A percentile compares a stretch with the other conserved stretches of the same genome.
phyloP scores from a whole-genome alignment of 2,329 filamentous ascomycete genomes.

The Sporothrix curviconia region DNA sequence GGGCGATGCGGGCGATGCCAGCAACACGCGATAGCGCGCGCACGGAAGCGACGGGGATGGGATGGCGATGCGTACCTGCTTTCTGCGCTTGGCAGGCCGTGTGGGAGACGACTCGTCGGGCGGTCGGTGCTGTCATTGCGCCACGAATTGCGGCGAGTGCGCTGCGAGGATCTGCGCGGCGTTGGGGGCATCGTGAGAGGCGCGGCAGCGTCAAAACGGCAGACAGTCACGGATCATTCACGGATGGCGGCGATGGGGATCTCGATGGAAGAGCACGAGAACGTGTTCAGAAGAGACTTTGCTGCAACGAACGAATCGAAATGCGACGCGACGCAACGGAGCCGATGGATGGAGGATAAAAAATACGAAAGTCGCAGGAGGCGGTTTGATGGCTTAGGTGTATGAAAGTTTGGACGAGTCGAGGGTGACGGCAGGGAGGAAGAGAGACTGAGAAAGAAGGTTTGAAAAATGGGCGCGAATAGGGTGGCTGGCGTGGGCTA shows the following conservation, averaged over 20 bases:
- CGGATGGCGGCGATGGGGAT: neutral
- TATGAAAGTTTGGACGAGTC: too few species aligned
- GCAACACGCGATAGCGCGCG: neutral
- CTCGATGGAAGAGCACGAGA: neutral
- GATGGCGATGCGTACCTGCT: constrained; percentile 41
- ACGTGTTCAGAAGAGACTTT: neutral
- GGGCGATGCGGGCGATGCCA: too few species aligned
- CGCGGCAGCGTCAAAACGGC: constrained; percentile 4
- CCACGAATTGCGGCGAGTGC: constrained; percentile 26
- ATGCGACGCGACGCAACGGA: constrained; percentile 11
- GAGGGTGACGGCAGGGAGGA: constrained; percentile 5
- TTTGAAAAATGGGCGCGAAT: neutral
- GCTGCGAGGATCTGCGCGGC: constrained; percentile 27
- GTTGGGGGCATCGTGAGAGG: constrained; percentile 23
- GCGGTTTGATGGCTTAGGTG: too few species aligned
- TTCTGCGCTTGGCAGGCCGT: constrained; percentile 58
- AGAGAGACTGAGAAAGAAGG: neutral
- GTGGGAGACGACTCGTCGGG: constrained; percentile 51
- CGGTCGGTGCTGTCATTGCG: constrained; percentile 27
- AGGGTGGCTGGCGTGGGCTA: neutral
- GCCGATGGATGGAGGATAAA: neutral
- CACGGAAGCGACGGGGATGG: too few species aligned
- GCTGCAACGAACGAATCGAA: neutral
- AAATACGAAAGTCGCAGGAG: neutral
- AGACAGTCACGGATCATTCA: constrained; percentile 5